phyloP scores from a whole-genome alignment of 352 stramenopile species.

The Pythium pectinolyticum region DNA sequence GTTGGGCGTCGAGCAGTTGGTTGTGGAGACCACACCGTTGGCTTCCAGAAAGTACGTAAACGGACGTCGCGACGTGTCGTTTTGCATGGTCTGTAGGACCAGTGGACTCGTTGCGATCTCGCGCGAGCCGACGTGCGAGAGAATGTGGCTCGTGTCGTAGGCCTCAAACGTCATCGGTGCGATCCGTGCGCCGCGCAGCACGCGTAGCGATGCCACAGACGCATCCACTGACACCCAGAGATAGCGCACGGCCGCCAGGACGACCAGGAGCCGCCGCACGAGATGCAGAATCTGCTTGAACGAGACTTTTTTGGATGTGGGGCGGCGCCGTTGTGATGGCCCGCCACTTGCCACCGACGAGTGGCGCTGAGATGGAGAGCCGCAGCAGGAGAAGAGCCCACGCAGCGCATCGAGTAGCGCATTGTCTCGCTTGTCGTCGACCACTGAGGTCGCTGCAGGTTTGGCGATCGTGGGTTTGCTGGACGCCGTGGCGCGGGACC shows the following conservation, averaged over 20 bases:
- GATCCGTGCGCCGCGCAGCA: background rate
- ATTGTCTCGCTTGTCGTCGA: constrained; percentile 6
- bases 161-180: constrained; percentile 1
- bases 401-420: background rate
- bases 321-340: no score
- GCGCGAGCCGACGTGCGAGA: constrained; percentile 5
- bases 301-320: no score
- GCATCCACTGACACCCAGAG: background rate
- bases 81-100: background rate
- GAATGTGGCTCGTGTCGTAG: constrained; percentile 10
- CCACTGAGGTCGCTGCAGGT: background rate
- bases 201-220: background rate
- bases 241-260: constrained; percentile 1
- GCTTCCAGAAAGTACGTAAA: constrained; percentile 19
- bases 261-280: background rate
- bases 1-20: constrained; percentile 4
- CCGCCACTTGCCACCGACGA: no score
- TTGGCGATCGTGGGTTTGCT: background rate
- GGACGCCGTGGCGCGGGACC: background rate
- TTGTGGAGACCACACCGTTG: background rate
- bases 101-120: constrained; percentile 9
- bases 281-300: constrained; percentile 1
- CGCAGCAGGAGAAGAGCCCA: background rate
- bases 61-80: constrained; percentile 9
- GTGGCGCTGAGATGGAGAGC: no score